Conservation (phyloP, 352 stramenopile genomes). For the Globisporangium iwayamae region DNA sequence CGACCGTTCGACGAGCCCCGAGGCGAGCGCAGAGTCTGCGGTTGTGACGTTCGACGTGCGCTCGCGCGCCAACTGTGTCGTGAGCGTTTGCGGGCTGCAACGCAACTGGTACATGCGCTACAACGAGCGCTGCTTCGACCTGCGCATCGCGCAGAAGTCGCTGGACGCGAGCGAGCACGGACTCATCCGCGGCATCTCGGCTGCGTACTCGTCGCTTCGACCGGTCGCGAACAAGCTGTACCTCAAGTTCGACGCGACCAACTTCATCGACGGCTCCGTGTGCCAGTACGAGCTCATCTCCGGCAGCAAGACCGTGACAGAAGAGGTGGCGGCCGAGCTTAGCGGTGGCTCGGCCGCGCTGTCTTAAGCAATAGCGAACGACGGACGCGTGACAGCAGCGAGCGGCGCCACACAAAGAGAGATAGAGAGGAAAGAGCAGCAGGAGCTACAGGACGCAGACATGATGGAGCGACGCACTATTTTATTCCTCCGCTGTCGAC, state of each 20-base stretch:
- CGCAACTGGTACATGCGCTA: constrained; percentile 61
- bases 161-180: constrained; percentile 46
- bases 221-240: constrained; percentile 66
- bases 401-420: not conserved
- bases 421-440: not conserved
- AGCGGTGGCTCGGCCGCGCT: constrained; percentile 6
- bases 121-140: constrained; percentile 67
- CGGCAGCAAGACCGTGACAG: constrained; percentile 51
- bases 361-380: not conserved
- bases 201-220: constrained; percentile 44
- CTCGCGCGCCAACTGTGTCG: constrained; percentile 65
- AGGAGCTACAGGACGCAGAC: not conserved
- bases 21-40: constrained; percentile 46
- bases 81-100: constrained; percentile 62
- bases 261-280: constrained; percentile 64
- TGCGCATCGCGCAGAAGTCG: constrained; percentile 68
- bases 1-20: constrained; percentile 33
- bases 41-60: constrained; percentile 70
- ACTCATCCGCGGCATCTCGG: constrained; percentile 65
- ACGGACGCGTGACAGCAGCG: not conserved
- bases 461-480: constrained; percentile 3
- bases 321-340: constrained; percentile 1
- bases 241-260: constrained; percentile 75
- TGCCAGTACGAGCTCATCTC: constrained; percentile 72
- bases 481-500: constrained; percentile 1